Evolutionary conservation across 371 early-diverging fungal genomes (phyloP).

Genomic region (Apophysomyces elegans): DNA sequence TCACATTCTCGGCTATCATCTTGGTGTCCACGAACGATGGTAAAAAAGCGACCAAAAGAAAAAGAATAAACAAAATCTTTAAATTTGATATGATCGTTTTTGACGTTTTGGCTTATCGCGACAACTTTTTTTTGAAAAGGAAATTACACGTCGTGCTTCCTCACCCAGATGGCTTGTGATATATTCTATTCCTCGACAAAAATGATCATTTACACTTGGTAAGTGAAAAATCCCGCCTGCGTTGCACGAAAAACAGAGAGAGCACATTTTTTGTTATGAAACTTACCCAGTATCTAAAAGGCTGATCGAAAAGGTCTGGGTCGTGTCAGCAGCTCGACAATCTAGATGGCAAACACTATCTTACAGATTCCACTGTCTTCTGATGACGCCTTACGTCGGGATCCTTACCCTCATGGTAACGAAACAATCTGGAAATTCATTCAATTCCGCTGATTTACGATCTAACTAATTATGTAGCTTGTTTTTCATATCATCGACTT

Average conservation of each 20-base stretch:
- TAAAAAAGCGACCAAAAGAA: constrained; percentile 3
- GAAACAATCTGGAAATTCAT: neutral
- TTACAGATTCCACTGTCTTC: constrained; percentile 43
- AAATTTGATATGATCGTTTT: neutral
- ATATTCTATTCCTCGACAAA: constrained; percentile 38
- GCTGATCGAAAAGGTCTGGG: constrained; percentile 41
- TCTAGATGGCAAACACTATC: constrained; percentile 34
- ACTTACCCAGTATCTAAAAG: constrained; percentile 13
- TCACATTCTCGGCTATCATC: constrained; percentile 42
- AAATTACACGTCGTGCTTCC: constrained; percentile 32
- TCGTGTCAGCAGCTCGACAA: constrained; percentile 37
- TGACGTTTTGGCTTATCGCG: neutral
- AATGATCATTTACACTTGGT: constrained; percentile 39
- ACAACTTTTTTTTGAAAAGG: constrained; percentile 20
- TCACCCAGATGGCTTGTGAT: constrained; percentile 35
- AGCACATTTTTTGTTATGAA: neutral
- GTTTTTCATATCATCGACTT: constrained; percentile 46
- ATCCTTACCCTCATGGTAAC: constrained; percentile 54
- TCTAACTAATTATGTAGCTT: constrained; percentile 27
- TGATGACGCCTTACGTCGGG: constrained; percentile 47
- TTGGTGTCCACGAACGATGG: constrained; percentile 52
- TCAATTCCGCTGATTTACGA: neutral
- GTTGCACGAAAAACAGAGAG: neutral
- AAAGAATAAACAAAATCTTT: neutral
- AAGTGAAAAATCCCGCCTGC: constrained; percentile 10